Evolutionary conservation across 148 eudicot genomes (phyloP), one percentile per base, ranked within the genome.

Genomic region (Salicornia ramosissima): DNA sequence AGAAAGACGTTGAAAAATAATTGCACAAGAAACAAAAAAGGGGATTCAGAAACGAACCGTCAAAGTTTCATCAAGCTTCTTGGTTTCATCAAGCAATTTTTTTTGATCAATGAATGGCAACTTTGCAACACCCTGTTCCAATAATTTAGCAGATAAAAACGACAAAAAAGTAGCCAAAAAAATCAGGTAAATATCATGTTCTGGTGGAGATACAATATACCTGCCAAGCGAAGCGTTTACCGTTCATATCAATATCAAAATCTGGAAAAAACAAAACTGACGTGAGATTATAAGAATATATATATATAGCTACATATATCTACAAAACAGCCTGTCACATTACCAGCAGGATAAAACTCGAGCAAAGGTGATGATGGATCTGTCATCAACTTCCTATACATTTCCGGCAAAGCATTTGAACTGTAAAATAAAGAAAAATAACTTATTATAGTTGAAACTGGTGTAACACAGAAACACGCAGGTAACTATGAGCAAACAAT

Each of bases 181-280:
- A 19, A 68, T 60, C 14, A 63, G 42, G 24, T 10, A 39, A 19
- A 46, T 34, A 4, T 9, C 9, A 22, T 19, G 19, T 42, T 18
- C 56, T 16, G 39, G 12, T 45, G 40, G 2, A 25, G 36, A 21
- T 60, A 39, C 21, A 64, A 46, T 57, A 28, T 79, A 95, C 99
- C 99, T 95, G 99, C 99, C 99, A 95, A 64, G 99, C 91, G 71
- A 84, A 89, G 57, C 97, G 97, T 86, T 95, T 95, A 49, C 99
- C 99, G 76, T 89, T 86, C 99, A 95, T 95, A 83, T 95, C 99
- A 50, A 95, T 82, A 71, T 86, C 93, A 81, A 95, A 95, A 81
- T 95, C 99, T 95, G 79, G 79, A 67, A 36, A 64, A 83, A 40
- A 59, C 25, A 54, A 29, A 68, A 68, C 52, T 60, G 19, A 16